phyloP scores from a whole-genome alignment of 1,139 yeast genomes.

The Hemisphaericaspora xylofermentans region DNA sequence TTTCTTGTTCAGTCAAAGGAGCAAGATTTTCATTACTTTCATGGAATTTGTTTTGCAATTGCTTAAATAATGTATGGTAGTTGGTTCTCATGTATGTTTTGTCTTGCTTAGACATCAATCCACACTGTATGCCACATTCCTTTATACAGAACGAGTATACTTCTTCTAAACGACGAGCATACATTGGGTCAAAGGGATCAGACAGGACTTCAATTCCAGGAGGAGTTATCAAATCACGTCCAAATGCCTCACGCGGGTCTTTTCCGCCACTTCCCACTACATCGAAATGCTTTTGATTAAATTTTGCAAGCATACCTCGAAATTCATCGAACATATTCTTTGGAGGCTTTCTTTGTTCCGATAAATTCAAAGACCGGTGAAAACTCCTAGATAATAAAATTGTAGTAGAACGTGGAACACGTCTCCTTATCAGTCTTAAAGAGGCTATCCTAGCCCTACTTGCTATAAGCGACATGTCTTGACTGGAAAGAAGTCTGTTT shows the following conservation, averaged over 20 bases:
- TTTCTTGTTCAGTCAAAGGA: conserved; percentile 24
- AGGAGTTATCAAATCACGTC: not conserved
- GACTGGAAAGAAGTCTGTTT: not conserved
- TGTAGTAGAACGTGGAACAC: not conserved
- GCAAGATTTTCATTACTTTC: not conserved
- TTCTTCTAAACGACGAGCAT: conserved; percentile 6
- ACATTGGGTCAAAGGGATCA: conserved; percentile 10
- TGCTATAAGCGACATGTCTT: not conserved
- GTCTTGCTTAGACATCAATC: not conserved
- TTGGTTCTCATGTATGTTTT: not conserved
- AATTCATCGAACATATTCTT: not conserved
- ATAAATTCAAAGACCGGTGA: not conserved
- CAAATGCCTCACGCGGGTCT: not conserved
- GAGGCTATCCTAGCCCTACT: not conserved
- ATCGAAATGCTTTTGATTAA: not conserved
- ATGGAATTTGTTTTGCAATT: conserved; percentile 9
- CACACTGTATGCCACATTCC: not conserved
- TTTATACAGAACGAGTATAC: not conserved
- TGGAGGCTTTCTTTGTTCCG: not conserved
- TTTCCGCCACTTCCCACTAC: not conserved
- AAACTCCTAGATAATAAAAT: not conserved
- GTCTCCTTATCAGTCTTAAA: not conserved
- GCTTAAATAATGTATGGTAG: conserved; percentile 5
- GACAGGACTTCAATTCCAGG: conserved; percentile 4
- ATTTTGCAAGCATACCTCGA: not conserved